phyloP scores from a whole-genome alignment of 805 yeast genomes.

The Hanseniaspora pseudoguilliermondii region DNA sequence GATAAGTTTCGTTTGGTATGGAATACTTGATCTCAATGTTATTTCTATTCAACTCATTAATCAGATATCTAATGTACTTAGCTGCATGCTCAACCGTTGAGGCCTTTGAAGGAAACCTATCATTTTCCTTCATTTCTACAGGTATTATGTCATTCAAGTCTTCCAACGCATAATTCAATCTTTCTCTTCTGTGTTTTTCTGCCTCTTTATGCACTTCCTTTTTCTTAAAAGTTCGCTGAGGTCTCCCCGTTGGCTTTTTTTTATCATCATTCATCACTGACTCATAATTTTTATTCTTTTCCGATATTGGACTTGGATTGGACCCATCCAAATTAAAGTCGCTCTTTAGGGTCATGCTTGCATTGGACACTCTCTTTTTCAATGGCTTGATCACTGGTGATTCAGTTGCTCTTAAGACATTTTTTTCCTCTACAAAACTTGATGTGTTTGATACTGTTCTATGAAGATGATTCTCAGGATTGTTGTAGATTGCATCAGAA shows the following conservation, averaged over 20 bases:
- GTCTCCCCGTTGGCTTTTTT: background rate
- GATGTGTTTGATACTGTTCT: background rate
- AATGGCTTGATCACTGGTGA: conserved; percentile 12
- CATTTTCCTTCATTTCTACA: conserved; percentile 39
- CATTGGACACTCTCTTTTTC: conserved; percentile 4
- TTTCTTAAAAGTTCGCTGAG: conserved; percentile 15
- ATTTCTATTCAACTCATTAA: background rate
- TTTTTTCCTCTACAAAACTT: background rate
- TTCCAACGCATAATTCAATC: conserved; percentile 77
- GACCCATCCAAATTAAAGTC: background rate
- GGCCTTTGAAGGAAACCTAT: conserved; percentile 72
- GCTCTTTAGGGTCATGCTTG: background rate
- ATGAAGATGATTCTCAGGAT: background rate
- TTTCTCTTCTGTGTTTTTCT: conserved; percentile 88
- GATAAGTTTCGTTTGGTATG: conserved; percentile 3
- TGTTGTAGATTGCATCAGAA: background rate
- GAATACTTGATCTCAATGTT: background rate
- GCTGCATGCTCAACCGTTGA: conserved; percentile 89
- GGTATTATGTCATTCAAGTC: conserved; percentile 64
- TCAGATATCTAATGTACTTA: conserved; percentile 44
- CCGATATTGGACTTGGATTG: background rate
- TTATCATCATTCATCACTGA: background rate
- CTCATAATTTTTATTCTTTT: background rate
- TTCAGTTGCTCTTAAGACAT: conserved; percentile 10
- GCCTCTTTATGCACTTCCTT: conserved; percentile 66